Base-by-base conservation (phyloP, 2,329 filamentous ascomycete genomes). In the Sclerotinia trifoliorum region DNA sequence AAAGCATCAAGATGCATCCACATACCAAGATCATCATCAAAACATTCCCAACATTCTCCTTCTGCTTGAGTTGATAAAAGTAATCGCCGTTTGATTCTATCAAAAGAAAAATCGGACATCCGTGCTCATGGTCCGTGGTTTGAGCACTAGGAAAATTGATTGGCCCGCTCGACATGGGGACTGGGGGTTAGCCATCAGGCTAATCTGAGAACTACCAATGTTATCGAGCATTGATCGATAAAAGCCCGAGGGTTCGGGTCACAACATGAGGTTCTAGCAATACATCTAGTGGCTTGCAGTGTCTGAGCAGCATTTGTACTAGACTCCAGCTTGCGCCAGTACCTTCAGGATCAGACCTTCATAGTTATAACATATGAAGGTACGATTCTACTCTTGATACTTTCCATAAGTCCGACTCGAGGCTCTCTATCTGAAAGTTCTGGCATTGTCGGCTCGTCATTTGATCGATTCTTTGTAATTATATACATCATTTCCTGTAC, bases 401-500 rank as follows among this genome's bases (percentile, higher is more conserved):
- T 21, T 39, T 39, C 26, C 32, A 15, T 3, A 29, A 39, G n/a
- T 35, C 29, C 2, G 4, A 35, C 21, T 54, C 26, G 2, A 54
- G 26, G 32, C 51, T 2, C 51, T 54, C 13, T 6, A 35, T 21
- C 19, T 32, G 24, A 49, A 21, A 21, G 5, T 61, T 11, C 4
- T 35, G 8, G 46, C 29, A 62, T 26, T 39, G 15, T 26, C 24
- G 39, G 29, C 24, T 51, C 51, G 8, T 51, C 24, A 26, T 51
- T 32, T 39, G 15, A 51, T 32, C 21, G 46, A 51, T 62, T 51
- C 15, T 24, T 24, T 26, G 8, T 29, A 7, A 62, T 35, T 39
- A 51, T 62, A 51, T 51, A 62, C 60, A 51, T 51, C 21, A 39
- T 21, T n/a, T 39, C 24, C n/a, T 44, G 24, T 44, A 42, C 49